Evolutionary conservation across 106 monocot genomes (phyloP), one percentile per base, ranked within the genome.

Genomic region (Allium sativum): DNA sequence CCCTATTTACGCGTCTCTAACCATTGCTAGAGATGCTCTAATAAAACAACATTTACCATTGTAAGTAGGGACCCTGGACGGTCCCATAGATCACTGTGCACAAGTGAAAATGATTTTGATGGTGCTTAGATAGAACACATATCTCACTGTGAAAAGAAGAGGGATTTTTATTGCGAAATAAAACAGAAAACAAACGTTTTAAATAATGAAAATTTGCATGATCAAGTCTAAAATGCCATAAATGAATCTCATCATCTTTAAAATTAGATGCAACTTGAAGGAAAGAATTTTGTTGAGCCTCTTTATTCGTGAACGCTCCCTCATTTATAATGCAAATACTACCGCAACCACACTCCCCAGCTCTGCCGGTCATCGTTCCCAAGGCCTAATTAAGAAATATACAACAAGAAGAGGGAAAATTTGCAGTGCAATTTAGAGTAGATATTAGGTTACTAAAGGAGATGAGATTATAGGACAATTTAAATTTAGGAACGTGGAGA

Each of bases 191-290:
- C 42, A 67, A 67, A 13, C 58, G 42, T 56, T 14, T 22, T 18
- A 61, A 18, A 45, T 61, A 68, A 18, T 21, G 45, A 48, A 68
- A 58, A 68, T 10, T 58, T 40, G 57, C 47, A 48, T 68, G 68
- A 6, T 48, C 44, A 44, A 68, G 43, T 17, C 68, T 68, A 22
- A 13, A 45, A 18, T 68, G 45, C 22, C 56, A 57, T 21, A 47
- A 22, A 45, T 57, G 43, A 16, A 57, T 58, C 58, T 48, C 14
- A 44, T 58, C 12, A 17, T 56, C 12, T 7, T 7, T 56, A 18
- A 4, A 14, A 48, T 31, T 11, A 15, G 44, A 21, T 3, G 10
- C 48, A 0, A 48, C 55, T 46, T 53, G 17, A 8, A 68, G n/a
- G 58, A 42, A 12, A 57, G 18, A 31, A 9, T 18, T 18, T 4